A percentile compares a stretch with the other conserved stretches of the same genome.
Evolutionary conservation across 2,329 filamentous ascomycete genomes (phyloP).

Genomic region (Ceratocystis cubensis): DNA sequence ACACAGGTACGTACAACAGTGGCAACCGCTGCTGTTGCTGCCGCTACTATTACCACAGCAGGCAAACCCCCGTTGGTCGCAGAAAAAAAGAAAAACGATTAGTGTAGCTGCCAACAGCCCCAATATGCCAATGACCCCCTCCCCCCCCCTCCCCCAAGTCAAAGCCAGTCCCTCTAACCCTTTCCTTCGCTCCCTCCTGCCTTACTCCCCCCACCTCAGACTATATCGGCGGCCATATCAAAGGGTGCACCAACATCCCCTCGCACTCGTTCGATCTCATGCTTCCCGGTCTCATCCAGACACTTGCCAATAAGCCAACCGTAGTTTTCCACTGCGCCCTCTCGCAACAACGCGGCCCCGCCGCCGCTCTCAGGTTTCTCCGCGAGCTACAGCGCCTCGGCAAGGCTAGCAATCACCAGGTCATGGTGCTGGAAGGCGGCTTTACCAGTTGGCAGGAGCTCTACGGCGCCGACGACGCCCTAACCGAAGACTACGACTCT

Average conservation of each 20-base stretch:
- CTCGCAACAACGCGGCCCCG: conserved; percentile 79
- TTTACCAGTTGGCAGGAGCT: conserved; percentile 83
- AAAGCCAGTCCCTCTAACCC: conserved; percentile 1
- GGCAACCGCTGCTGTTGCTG: background rate
- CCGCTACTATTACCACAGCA: no score
- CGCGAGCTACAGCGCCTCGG: conserved; percentile 27
- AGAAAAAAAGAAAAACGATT: background rate
- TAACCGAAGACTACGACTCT: conserved; percentile 75
- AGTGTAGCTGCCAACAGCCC: no score
- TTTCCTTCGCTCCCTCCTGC: background rate
- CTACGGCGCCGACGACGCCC: conserved; percentile 60
- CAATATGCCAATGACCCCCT: no score
- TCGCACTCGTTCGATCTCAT: conserved; percentile 58
- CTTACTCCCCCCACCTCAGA: conserved; percentile 41
- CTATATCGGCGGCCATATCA: conserved; percentile 83
- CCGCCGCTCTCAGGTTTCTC: conserved; percentile 68
- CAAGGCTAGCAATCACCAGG: conserved; percentile 45
- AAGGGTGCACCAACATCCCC: conserved; percentile 62
- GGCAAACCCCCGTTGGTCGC: background rate
- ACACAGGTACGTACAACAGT: conserved; percentile 46
- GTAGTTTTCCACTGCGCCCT: conserved; percentile 93
- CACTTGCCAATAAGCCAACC: conserved; percentile 60
- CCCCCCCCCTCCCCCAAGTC: background rate
- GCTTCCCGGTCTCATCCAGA: conserved; percentile 71
- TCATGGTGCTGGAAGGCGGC: conserved; percentile 70